A percentile compares a stretch with the other conserved stretches of the same genome.
phyloP scores from a whole-genome alignment of 1,139 yeast genomes.

The Hansenula lynferdii region DNA sequence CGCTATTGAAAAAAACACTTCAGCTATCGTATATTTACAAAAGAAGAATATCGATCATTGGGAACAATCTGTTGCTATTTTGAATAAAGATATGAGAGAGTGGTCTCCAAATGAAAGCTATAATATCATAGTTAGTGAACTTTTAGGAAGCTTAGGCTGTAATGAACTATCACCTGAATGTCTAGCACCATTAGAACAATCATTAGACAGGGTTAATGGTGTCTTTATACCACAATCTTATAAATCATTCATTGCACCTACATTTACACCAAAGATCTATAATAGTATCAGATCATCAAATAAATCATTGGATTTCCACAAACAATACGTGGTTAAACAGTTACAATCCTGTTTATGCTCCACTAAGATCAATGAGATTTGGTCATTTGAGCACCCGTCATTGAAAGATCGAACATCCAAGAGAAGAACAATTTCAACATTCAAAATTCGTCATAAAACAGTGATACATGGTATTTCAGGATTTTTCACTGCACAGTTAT shows the following conservation, averaged over 20 bases:
- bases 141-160: constrained; percentile 88
- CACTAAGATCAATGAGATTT: constrained; percentile 37
- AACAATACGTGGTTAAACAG: constrained; percentile 59
- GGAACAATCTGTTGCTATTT: constrained; percentile 42
- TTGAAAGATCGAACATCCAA: constrained; percentile 12
- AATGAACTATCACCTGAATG: constrained; percentile 89
- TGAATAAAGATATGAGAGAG: constrained; percentile 52
- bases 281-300: constrained; percentile 24
- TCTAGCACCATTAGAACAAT: constrained; percentile 30
- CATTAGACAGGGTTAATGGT: constrained; percentile 18
- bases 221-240: constrained; percentile 63
- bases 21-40: constrained; percentile 47
- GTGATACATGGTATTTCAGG: constrained; percentile 74
- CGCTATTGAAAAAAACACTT: constrained; percentile 70
- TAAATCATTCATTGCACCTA: constrained; percentile 59
- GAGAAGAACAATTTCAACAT: constrained; percentile 28
- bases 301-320: constrained; percentile 25
- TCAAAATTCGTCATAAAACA: constrained; percentile 37
- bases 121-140: constrained; percentile 69
- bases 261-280: constrained; percentile 48
- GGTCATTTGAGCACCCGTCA: constrained; percentile 52
- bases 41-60: constrained; percentile 39
- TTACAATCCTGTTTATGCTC: constrained; percentile 43
- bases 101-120: constrained; percentile 36
- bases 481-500: constrained; percentile 62